These are phyloP conservation scores for Phytophthora ramorum DNA, from an alignment of 352 stramenopile species.

Conservation along the genomic window DNA sequence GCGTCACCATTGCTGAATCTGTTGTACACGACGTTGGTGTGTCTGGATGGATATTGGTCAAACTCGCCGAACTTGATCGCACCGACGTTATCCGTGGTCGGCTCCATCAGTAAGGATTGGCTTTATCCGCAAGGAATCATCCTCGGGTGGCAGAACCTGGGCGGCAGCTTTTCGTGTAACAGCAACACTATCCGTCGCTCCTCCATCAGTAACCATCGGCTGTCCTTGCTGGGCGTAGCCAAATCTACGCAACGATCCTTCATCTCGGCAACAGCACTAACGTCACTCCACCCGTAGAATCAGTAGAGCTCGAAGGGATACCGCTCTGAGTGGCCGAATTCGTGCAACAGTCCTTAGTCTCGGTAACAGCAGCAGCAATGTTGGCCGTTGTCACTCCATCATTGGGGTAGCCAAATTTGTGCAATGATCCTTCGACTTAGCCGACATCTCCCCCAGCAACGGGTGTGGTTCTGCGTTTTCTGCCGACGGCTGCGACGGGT, in stretches of 20 bases:
- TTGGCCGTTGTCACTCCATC: no score
- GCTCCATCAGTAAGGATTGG: not conserved
- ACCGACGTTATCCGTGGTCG: not conserved
- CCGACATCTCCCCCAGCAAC: not conserved
- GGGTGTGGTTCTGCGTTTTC: not conserved
- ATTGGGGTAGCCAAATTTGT: no score
- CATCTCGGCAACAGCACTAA: not conserved
- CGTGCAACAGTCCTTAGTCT: no score
- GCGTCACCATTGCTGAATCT: constrained; percentile 10
- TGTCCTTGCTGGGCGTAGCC: not conserved
- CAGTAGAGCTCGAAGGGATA: not conserved
- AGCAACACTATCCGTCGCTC: not conserved
- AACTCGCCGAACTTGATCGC: not conserved
- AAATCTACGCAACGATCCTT: not conserved
- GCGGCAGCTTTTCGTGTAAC: not conserved
- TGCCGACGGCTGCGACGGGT: not conserved
- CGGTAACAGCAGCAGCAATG: no score
- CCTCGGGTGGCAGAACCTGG: not conserved
- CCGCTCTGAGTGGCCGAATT: not conserved
- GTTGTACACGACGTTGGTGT: not conserved
- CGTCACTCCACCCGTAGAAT: not conserved
- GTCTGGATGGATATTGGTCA: not conserved
- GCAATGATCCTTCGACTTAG: not conserved
- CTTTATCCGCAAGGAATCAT: not conserved
- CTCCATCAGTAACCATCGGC: not conserved